Base-by-base conservation (phyloP, 345 rosid genomes). In the Populus ilicifolia region DNA sequence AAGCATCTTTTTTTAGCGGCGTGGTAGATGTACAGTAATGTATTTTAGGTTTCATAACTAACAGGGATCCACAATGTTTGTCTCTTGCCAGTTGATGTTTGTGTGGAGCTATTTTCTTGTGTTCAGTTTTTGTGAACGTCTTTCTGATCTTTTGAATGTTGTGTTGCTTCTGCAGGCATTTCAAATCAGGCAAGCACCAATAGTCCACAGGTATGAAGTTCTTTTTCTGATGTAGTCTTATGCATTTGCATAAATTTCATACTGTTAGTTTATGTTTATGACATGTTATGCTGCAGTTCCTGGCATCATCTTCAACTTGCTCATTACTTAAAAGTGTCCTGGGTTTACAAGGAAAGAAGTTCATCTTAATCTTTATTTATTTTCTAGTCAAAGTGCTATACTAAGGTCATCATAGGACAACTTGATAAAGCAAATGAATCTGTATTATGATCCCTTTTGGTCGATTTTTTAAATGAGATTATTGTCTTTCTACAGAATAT, bases 191-290 rank as follows among this genome's bases (percentile, higher is more conserved):
- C 79, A 75, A 80, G 68, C 81, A 80, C 77, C 73, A 81, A 75
- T 64, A 81, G 74, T 71, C 79, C 89, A 65, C 87, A 89, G 91
- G 94, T 86, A 79, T 75, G 82, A 70, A 65, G 36, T 33, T 46
- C 41, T 67, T 61, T 63, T 67, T 78, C 78, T 66, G 76, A 38
- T 79, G 69, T 23, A 33, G 41, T 77, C 69, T 72, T 18, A n/a
- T 12, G 50, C 8, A n/a, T 25, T 30, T 52, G n/a, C 6, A 71
- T 20, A 50, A 30, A 11, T 16, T 43, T 30, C 69, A 8, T 36
- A 46, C 33, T 48, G 17, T 38, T 14, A 67, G 23, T 52, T 65
- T 66, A 29, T 35, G 27, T 35, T 68, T 41, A 38, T 68, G 35
- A 18, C 43, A 14, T 20, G 23, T 52, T 52, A 52, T 18, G 59